Conservation (phyloP, 495 filamentous ascomycete genomes). For the Lasiosphaeria miniovina region DNA sequence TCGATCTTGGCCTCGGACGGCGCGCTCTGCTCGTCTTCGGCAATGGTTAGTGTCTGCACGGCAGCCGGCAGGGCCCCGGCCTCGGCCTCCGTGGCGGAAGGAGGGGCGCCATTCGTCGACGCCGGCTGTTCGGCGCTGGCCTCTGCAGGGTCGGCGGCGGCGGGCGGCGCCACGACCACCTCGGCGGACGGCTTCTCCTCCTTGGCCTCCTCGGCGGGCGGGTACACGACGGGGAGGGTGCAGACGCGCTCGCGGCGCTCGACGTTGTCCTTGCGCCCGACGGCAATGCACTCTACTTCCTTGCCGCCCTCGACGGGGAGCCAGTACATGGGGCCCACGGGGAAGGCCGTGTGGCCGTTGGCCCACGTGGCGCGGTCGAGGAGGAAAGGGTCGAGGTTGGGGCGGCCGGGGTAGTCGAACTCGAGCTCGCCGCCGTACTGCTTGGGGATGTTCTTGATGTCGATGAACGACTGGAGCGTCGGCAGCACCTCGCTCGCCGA, state of each 20-base stretch:
- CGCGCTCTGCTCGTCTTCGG: conserved; percentile 7
- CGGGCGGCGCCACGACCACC: too few relatives aligned
- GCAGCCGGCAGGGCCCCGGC: conserved; percentile 14
- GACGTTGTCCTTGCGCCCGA: conserved; percentile 37
- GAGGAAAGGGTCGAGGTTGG: conserved; percentile 62
- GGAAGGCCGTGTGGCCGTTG: conserved; percentile 44
- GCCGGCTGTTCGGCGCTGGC: too few relatives aligned
- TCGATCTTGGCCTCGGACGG: conserved; percentile 4
- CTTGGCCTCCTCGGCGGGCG: conserved; percentile 4
- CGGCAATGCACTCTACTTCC: conserved; percentile 43
- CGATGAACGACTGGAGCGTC: conserved; percentile 75
- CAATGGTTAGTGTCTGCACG: conserved; percentile 17
- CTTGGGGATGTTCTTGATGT: conserved; percentile 74
- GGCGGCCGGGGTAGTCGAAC: conserved; percentile 71
- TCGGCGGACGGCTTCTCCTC: not conserved
- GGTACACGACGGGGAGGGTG: conserved; percentile 39
- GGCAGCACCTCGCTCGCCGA: conserved; percentile 63
- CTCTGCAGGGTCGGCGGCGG: not conserved
- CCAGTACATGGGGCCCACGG: conserved; percentile 51
- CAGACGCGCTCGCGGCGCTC: conserved; percentile 42
- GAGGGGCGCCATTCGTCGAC: not conserved
- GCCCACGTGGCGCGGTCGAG: conserved; percentile 49
- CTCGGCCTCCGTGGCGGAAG: conserved; percentile 4
- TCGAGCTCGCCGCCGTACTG: conserved; percentile 81
- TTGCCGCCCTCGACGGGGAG: conserved; percentile 37